Evolutionary conservation across 2,329 filamentous ascomycete genomes (phyloP).

Genomic region (Fusarium cicatricum): DNA sequence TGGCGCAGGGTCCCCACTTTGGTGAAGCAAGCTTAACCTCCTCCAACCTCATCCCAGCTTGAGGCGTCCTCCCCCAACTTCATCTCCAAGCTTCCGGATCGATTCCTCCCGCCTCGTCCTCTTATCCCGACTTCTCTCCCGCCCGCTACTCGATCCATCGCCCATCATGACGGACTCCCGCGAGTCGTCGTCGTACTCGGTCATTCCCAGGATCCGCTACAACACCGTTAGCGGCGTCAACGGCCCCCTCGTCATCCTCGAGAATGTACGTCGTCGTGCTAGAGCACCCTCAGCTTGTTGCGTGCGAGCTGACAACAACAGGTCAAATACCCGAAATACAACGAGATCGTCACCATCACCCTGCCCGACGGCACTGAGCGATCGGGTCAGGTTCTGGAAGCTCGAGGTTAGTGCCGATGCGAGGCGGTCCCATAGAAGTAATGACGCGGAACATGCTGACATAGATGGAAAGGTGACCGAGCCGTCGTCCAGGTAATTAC

Average conservation of each 20-base stretch:
- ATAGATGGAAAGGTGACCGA: constrained; percentile 72
- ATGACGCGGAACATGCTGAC: constrained; percentile 33
- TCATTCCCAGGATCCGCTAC: constrained; percentile 78
- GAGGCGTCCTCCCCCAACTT: constrained; percentile 39
- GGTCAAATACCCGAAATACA: constrained; percentile 98
- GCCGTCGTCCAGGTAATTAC: constrained; percentile 87
- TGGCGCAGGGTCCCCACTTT: constrained; percentile 47
- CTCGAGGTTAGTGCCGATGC: constrained; percentile 73
- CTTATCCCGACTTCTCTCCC: constrained; percentile 22
- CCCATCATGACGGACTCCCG: constrained; percentile 63
- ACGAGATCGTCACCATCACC: constrained; percentile 96
- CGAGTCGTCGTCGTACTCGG: constrained; percentile 67
- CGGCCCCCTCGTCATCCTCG: constrained; percentile 95
- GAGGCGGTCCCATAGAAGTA: constrained; percentile 4
- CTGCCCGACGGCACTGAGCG: constrained; percentile 94
- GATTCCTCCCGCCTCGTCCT: constrained; percentile 29
- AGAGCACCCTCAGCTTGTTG: constrained; percentile 2
- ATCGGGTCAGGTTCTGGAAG: constrained; percentile 95
- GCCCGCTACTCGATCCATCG: constrained; percentile 30
- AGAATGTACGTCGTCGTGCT: constrained; percentile 70
- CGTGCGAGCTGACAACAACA: constrained; percentile 51
- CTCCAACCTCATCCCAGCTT: constrained; percentile 48
- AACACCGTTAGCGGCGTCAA: constrained; percentile 99
- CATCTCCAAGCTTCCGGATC: constrained; percentile 35
- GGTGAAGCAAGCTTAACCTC: constrained; percentile 52